Evolutionary conservation across 345 rosid genomes (phyloP), one percentile per base, ranked within the genome.

Genomic region (Euphorbia tirucalli): DNA sequence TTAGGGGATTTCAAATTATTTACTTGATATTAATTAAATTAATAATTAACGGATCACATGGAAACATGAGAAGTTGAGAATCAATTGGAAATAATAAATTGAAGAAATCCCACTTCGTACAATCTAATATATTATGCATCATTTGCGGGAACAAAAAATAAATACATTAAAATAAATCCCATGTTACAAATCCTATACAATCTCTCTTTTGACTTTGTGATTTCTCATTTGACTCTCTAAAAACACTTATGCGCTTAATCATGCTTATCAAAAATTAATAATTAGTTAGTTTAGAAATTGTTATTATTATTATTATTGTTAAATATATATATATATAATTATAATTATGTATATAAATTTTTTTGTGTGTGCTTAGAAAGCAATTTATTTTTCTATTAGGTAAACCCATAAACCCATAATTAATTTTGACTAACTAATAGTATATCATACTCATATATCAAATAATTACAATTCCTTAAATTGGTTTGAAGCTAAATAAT

Each of bases 21-120:
- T 65, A 68, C n/a, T 48, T 48, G 15, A 52, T 19, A 48, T 48
- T 48, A 48, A 48, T 61, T 59, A 43, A 46, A 30, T 6, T n/a
- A n/a, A n/a, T n/a, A n/a, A n/a, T n/a, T n/a, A n/a, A n/a, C n/a
- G n/a, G 30, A 65, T 78, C 87, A 85, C 88, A 80, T 85, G 90
- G 84, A 83, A 78, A 55, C 85, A 78, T 75, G 80, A 73, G 32
- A 77, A 72, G 74, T 64, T 37, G 69, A 57, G 63, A 50, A 66
- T 30, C 54, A 11, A 32, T 9, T n/a, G 70, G 70, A 71, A 71
- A 19, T 78, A 72, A 69, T 57, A 77, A 71, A 79, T 46, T 71
- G 37, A 37, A 37, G 7, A 59, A 7, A 48, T 49, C 10, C 7
- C 8, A 18, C n/a, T 18, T 18, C 0, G 35, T 62, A 41, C 52